Percentiles rank a stretch among this genome's conserved stretches.
These are phyloP conservation scores for Geotrichum aggregatum DNA, from an alignment of 1,139 yeast species.

Conservation along the genomic window DNA sequence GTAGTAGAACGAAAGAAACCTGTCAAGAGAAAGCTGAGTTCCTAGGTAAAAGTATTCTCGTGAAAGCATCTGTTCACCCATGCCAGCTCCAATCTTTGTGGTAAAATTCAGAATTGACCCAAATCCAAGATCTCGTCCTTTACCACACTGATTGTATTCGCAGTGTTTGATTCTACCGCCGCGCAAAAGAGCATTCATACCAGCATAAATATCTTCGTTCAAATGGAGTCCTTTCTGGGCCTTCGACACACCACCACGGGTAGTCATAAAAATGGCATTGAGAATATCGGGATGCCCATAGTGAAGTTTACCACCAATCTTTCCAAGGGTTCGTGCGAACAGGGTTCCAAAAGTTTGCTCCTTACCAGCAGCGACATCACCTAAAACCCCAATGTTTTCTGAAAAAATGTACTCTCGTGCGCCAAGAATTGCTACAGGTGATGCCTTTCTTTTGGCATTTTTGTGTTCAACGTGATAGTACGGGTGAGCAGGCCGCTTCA, in stretches of 20 bases:
- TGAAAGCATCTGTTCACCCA: conserved; percentile 88
- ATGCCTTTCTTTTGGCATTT: conserved; percentile 34
- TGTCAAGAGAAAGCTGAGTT: conserved; percentile 69
- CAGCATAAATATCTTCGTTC: conserved; percentile 89
- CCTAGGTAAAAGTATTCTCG: conserved; percentile 82
- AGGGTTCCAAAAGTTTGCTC: conserved; percentile 91
- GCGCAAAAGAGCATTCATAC: conserved; percentile 74
- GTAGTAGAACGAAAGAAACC: conserved; percentile 79
- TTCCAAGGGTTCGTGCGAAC: conserved; percentile 80
- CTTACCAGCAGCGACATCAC: conserved; percentile 91
- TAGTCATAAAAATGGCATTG: conserved; percentile 80
- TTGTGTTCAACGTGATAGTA: conserved; percentile 28
- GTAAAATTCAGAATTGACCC: conserved; percentile 80
- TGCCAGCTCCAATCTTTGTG: conserved; percentile 87
- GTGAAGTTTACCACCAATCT: conserved; percentile 81
- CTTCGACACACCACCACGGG: conserved; percentile 86
- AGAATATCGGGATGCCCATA: conserved; percentile 91
- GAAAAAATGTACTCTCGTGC: conserved; percentile 87
- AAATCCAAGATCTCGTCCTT: conserved; percentile 86
- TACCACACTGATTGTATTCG: conserved; percentile 87
- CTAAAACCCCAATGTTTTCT: conserved; percentile 78
- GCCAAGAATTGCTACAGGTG: conserved; percentile 79
- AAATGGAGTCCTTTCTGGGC: conserved; percentile 83
- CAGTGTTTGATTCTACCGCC: conserved; percentile 87
- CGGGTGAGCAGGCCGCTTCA: conserved; percentile 34